phyloP scores from a whole-genome alignment of 192 early-diverging fungal genomes.

The Podila clonocystis region DNA sequence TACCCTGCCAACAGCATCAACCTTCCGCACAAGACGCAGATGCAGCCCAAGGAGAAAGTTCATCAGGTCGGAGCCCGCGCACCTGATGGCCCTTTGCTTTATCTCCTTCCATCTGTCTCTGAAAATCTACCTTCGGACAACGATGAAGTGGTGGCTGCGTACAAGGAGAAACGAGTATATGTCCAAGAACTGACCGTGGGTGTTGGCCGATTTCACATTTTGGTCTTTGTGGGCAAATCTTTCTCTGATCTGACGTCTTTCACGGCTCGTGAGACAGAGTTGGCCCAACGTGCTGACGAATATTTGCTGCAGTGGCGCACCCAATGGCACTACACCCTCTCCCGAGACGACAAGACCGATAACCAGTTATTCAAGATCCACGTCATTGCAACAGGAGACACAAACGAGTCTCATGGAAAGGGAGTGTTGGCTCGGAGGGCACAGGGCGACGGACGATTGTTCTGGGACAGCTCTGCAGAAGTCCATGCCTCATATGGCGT shows the following conservation, averaged over 20 bases:
- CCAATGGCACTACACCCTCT: not conserved
- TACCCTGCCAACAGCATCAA: not conserved
- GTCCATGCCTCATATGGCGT: slow-evolving; percentile 41
- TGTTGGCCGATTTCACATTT: too few species aligned
- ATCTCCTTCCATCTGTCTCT: too few species aligned
- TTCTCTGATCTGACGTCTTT: not conserved
- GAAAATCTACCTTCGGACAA: too few species aligned
- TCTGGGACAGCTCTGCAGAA: slow-evolving; percentile 16
- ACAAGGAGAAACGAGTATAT: too few species aligned
- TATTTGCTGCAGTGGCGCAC: not conserved
- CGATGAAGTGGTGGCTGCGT: too few species aligned
- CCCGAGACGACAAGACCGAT: not conserved
- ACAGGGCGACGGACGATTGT: slow-evolving; percentile 30
- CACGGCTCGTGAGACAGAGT: slow-evolving; percentile 2
- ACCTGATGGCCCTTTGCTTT: not conserved
- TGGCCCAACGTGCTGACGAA: slow-evolving; percentile 9
- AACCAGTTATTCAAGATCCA: slow-evolving; percentile 24
- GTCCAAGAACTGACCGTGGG: too few species aligned
- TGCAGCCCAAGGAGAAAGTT: not conserved
- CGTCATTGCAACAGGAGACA: slow-evolving; percentile 3
- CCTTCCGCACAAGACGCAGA: not conserved
- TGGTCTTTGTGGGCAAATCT: too few species aligned
- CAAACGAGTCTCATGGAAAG: not conserved
- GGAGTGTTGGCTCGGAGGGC: too few species aligned
- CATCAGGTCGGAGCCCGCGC: not conserved